A percentile compares a stretch with the other conserved stretches of the same genome.
phyloP scores from a whole-genome alignment of 2,329 filamentous ascomycete genomes.

The Orbilia brochopaga region DNA sequence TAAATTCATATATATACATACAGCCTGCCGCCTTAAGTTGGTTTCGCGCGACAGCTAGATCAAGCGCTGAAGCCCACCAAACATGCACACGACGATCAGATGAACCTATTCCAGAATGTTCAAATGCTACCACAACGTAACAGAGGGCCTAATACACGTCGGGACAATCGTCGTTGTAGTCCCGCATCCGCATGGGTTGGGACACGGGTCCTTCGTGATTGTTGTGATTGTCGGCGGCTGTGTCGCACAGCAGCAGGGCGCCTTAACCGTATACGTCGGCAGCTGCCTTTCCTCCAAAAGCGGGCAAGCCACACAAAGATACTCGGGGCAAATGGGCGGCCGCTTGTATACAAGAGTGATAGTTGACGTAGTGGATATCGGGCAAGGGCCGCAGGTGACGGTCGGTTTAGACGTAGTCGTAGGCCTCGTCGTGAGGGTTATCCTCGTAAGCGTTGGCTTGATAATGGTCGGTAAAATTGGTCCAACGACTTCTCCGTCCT shows the following conservation, averaged over 20 bases:
- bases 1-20: too few species aligned
- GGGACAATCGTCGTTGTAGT: constrained; percentile 38
- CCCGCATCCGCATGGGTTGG: constrained; percentile 29
- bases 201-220: constrained; percentile 25
- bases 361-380: constrained; percentile 23
- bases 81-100: too few species aligned
- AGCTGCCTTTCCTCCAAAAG: constrained; percentile 2
- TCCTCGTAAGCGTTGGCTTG: constrained; percentile 16
- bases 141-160: constrained; percentile 16
- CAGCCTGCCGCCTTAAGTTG: too few species aligned
- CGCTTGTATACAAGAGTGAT: constrained; percentile 28
- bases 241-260: constrained; percentile 36
- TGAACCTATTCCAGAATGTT: not conserved
- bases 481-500: constrained; percentile 8
- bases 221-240: constrained; percentile 28
- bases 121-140: constrained; percentile 6
- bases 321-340: constrained; percentile 36
- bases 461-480: constrained; percentile 20
- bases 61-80: too few species aligned
- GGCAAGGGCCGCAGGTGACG: constrained; percentile 23
- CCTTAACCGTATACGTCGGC: constrained; percentile 23
- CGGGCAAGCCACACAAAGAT: constrained; percentile 20
- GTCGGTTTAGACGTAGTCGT: constrained; percentile 2
- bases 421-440: constrained; percentile 11
- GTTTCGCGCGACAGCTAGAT: too few species aligned